Percentiles rank a stretch among this genome's conserved stretches.
Conservation (phyloP, 2,329 filamentous ascomycete species). For the Exserohilum turcica region DNA sequence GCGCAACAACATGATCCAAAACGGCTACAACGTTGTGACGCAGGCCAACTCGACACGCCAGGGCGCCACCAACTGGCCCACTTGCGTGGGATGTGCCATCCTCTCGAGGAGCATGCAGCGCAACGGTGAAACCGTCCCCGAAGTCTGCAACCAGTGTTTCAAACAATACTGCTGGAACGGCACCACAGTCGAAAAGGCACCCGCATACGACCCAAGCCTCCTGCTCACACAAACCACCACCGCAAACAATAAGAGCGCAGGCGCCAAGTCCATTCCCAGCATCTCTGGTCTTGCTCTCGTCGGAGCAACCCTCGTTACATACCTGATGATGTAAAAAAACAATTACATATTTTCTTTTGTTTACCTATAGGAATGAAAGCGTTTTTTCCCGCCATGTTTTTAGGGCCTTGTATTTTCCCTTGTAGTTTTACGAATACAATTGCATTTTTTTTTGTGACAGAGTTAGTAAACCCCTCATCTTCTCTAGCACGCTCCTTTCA, state of each 20-base stretch:
- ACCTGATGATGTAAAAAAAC: conserved; percentile 22
- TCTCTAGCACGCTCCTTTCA: no score
- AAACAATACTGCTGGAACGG: conserved; percentile 90
- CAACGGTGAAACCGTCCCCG: conserved; percentile 70
- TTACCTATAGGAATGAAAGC: not conserved
- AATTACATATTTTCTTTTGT: not conserved
- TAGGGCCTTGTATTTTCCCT: not conserved
- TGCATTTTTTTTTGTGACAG: no score
- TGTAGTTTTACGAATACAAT: no score
- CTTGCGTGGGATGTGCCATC: conserved; percentile 87
- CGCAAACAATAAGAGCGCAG: not conserved
- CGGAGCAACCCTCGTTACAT: conserved; percentile 20
- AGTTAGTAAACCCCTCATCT: no score
- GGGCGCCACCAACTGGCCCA: conserved; percentile 66
- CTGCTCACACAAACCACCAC: conserved; percentile 19
- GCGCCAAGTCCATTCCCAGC: conserved; percentile 32
- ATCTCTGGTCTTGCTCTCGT: conserved; percentile 24
- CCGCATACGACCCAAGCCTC: conserved; percentile 37
- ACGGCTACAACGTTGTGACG: conserved; percentile 84
- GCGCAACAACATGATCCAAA: conserved; percentile 81
- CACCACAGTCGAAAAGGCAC: conserved; percentile 53
- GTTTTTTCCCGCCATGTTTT: not conserved
- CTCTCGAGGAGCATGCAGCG: conserved; percentile 75
- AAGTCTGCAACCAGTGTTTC: conserved; percentile 78
- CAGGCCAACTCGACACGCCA: conserved; percentile 80